These are phyloP conservation scores for Spirogloea muscicola DNA, from an alignment of 139 green algal genomes.

Conservation along the genomic window DNA sequence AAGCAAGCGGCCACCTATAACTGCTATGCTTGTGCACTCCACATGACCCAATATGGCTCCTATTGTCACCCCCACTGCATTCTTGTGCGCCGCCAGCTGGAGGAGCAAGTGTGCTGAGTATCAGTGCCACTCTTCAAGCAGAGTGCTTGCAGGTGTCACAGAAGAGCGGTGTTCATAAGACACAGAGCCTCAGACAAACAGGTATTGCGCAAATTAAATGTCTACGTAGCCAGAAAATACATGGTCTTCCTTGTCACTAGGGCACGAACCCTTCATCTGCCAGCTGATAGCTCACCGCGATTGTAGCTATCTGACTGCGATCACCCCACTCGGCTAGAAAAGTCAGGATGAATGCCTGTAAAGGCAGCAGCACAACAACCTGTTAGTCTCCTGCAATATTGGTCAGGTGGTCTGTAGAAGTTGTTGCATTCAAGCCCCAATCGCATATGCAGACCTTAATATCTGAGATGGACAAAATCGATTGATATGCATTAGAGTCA, in stretches of 20 bases:
- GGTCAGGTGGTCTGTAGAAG: background rate
- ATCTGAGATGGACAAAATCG: no score
- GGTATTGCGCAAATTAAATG: no score
- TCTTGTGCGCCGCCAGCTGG: conserved; percentile 69
- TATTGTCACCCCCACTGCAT: conserved; percentile 85
- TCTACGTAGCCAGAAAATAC: background rate
- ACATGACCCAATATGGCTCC: conserved; percentile 88
- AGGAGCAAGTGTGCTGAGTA: no score
- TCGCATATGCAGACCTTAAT: no score
- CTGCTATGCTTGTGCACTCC: conserved; percentile 87
- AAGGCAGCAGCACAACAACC: background rate
- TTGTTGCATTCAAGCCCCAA: background rate
- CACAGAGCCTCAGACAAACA: background rate
- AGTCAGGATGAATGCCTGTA: conserved; percentile 84
- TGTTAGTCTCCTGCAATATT: background rate
- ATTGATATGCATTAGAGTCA: background rate
- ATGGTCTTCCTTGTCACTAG: conserved; percentile 53
- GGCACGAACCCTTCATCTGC: background rate
- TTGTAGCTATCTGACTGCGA: conserved; percentile 92
- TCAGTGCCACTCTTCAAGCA: background rate
- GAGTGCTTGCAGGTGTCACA: background rate
- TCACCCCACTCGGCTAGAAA: conserved; percentile 99
- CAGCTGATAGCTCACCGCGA: conserved; percentile 44
- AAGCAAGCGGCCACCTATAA: conserved; percentile 88
- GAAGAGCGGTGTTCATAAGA: background rate